phyloP scores from a whole-genome alignment of 352 stramenopile species.

The Saprolegnia parasitica region DNA sequence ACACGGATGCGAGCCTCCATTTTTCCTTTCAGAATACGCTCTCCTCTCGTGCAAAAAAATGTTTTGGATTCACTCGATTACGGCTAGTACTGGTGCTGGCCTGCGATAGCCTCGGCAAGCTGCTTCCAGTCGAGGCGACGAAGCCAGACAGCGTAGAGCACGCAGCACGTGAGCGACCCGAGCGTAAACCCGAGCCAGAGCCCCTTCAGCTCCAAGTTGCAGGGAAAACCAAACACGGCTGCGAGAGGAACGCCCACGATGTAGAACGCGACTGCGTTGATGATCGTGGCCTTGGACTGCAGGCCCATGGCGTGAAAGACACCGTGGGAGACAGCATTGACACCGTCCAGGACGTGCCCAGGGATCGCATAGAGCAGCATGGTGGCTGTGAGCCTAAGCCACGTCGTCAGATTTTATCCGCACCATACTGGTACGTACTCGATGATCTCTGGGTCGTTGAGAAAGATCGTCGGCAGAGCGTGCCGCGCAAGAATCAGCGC shows the following conservation, averaged over 20 bases:
- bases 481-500: conserved; percentile 43
- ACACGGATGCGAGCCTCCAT: background rate
- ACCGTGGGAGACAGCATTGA: conserved; percentile 62
- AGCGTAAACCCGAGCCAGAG: conserved; percentile 75
- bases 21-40: background rate
- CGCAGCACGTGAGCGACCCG: conserved; percentile 38
- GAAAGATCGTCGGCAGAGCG: conserved; percentile 54
- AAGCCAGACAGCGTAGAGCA: conserved; percentile 32
- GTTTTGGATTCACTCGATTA: conserved; percentile 31
- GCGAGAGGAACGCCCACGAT: conserved; percentile 59
- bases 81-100: conserved; percentile 26
- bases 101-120: conserved; percentile 30
- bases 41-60: too few species aligned
- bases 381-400: conserved; percentile 33
- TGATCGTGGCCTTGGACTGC: conserved; percentile 55
- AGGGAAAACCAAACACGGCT: conserved; percentile 48
- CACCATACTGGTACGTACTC: conserved; percentile 30
- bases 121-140: conserved; percentile 37
- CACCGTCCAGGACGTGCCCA: conserved; percentile 61
- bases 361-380: conserved; percentile 48
- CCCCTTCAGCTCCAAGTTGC: conserved; percentile 46
- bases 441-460: conserved; percentile 58
- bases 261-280: conserved; percentile 73
- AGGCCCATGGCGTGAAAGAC: conserved; percentile 59
- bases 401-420: conserved; percentile 28